Evolutionary conservation across 768 basidiomycete species (phyloP), one percentile per base, ranked within the genome.

Genomic region (Leccinum olivaceopallidum): DNA sequence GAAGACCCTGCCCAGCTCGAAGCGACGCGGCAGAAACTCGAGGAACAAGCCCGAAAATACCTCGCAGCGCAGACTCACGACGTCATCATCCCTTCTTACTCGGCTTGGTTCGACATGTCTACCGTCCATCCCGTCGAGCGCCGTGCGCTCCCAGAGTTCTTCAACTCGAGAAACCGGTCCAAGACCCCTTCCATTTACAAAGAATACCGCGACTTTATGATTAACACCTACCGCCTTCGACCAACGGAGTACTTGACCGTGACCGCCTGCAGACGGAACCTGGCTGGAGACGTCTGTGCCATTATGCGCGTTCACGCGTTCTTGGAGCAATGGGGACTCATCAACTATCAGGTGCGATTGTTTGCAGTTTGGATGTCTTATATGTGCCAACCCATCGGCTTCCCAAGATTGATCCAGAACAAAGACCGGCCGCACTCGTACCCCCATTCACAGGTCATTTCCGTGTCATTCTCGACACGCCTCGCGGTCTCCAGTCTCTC

Each of bases 291-390:
- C 73, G 97, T 98, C 6, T 98, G 97, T 69, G 94, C 94, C 26
- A 91, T 99, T 69, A 96, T 98, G 95, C 88, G 97, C 56, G 96
- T 99, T 1, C 97, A 99, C 74, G 95, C 95, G 4, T 98, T 99
- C 74, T 81, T 99, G 34, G 97, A 98, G 73, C 97, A 98, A 69
- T 99, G 97, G 97, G 97, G 97, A 0, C 80, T 99, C 60, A 88
- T 99, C 70, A 99, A 99, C 78, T 99, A 99, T 75, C 97, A 99
- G 83, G 96, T 95, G 64, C 58, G 84, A 69, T 24, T 57, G 10
- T 20, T 44, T 20, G n/a, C n/a, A 44, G 2, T 44, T 2, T 53
- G 36, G 7, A 12, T 32, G 49, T 24, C 57, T 53, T 44, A 6
- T 56, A 8, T 47, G 34, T 52, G 39, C 48, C 60, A 18, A 67